Percentiles rank a stretch among this genome's conserved stretches.
These are phyloP conservation scores for Hypomyces rosellus DNA, from an alignment of 2,329 filamentous ascomycete genomes.

Conservation along the genomic window DNA sequence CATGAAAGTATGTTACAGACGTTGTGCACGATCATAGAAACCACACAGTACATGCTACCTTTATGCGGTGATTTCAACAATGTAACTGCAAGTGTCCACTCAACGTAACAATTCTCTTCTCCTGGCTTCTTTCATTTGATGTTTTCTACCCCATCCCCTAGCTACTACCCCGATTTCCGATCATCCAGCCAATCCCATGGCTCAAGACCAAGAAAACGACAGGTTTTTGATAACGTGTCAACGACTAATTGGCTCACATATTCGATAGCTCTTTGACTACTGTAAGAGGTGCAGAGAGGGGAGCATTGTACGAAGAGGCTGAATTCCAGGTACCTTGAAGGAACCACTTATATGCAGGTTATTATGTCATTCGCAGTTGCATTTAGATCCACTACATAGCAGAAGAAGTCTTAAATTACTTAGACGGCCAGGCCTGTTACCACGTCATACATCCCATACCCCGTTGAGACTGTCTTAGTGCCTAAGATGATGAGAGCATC, in stretches of 20 bases:
- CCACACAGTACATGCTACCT: neutral
- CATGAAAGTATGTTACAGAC: neutral
- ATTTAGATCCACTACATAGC: no score
- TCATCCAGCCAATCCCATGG: neutral
- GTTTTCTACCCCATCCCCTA: neutral
- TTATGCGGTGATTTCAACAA: no score
- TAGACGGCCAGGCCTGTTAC: no score
- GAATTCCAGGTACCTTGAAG: no score
- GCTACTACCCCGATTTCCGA: neutral
- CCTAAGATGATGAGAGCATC: no score
- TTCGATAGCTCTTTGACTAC: neutral
- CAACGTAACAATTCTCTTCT: no score
- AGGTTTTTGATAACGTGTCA: neutral
- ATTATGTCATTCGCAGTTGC: neutral
- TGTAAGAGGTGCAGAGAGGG: neutral
- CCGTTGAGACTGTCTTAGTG: no score
- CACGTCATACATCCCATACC: no score
- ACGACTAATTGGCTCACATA: neutral
- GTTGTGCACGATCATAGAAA: neutral
- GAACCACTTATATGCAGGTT: neutral
- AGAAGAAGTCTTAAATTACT: no score
- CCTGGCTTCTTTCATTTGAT: no score
- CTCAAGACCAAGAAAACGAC: neutral
- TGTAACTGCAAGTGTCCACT: no score
- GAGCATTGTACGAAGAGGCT: neutral